Evolutionary conservation across 2,329 filamentous ascomycete genomes (phyloP).

Genomic region (Hypoxylon sp.): DNA sequence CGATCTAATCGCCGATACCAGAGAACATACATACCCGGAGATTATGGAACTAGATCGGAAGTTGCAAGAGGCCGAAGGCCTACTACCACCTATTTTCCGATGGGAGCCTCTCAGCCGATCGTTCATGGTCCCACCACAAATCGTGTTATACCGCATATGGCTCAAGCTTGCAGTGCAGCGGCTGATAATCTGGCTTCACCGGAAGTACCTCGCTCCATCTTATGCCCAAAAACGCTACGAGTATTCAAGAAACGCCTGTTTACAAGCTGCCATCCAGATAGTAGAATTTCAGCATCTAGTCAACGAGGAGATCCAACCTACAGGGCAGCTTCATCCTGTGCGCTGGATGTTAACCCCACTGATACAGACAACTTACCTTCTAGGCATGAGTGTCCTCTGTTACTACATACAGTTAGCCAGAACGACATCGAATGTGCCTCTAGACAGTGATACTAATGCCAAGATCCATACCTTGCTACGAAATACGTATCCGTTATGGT

Average conservation of each 20-base stretch:
- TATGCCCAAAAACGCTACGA: not conserved
- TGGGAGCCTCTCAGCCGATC: slow-evolving; percentile 1
- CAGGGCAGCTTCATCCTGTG: not conserved
- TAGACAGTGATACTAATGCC: not conserved
- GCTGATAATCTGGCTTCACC: slow-evolving; percentile 9
- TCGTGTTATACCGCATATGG: slow-evolving; percentile 5
- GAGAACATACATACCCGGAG: slow-evolving; percentile 4
- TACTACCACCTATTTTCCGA: not conserved
- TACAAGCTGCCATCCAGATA: slow-evolving; percentile 4
- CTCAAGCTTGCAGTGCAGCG: not conserved
- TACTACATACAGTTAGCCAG: not conserved
- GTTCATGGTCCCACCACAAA: not conserved
- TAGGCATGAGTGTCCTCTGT: slow-evolving; percentile 6
- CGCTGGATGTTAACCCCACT: slow-evolving; percentile 10
- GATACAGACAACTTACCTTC: slow-evolving; percentile 2
- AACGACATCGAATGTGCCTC: not conserved
- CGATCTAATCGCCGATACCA: slow-evolving; percentile 16
- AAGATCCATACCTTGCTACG: slow-evolving; percentile 1
- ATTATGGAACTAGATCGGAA: slow-evolving; percentile 5
- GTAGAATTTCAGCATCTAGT: slow-evolving; percentile 8
- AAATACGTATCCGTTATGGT: slow-evolving; percentile 3
- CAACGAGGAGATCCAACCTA: slow-evolving; percentile 6
- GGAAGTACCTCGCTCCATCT: not conserved
- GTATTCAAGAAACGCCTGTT: slow-evolving; percentile 9
- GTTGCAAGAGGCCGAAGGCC: not conserved